Base-by-base conservation (phyloP, 768 basidiomycete species). In the Multifurca ochricompacta region DNA sequence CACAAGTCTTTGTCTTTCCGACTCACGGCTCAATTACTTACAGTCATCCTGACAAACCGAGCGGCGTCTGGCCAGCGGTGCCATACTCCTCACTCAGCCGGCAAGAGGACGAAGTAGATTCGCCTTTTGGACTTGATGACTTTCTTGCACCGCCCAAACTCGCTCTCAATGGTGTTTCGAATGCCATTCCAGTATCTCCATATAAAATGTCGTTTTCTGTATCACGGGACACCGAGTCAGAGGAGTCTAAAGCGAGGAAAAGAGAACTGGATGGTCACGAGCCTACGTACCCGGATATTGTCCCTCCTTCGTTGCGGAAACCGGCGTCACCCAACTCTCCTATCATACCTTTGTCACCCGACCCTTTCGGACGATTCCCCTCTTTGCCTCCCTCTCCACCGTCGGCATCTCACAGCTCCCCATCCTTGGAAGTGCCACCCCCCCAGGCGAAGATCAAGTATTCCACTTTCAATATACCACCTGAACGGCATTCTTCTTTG, bases 321-420 rank as follows among this genome's bases (percentile, higher is more conserved):
- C 41, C 61, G 56, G 49, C 64, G 52, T 41, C 60, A 28, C 56
- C 70, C 8, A 74, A 73, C 37, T 81, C 82, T 1, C 83, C 85
- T 19, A 64, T 83, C n/a, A 85, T 90, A 51, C 89, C 89, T 35
- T 71, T 89, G n/a, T 86, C 87, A 9, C 85, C 88, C 7, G 88
- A 91, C 69, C 88, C 88, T 25, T 90, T 91, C 63, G 82, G 83
- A 10, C 77, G 87, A 25, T 83, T 78, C 62, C 74, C 87, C 30
- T 87, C 85, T 3, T 61, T 47, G 10, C 25, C 55, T 27, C 40
- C 56, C 30, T 37, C 50, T 3, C 30, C 51, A 21, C 23, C n/a
- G 21, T 34, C 44, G 32, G 25, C 19, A 23, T 53, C 60, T 27
- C 27, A 45, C 25, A 19, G 16, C n/a, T 51, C 36, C 42, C 54